A percentile compares a stretch with the other conserved stretches of the same genome.
Evolutionary conservation across 208 protist genomes (phyloP).

Genomic region (Acanthamoeba sp.): DNA sequence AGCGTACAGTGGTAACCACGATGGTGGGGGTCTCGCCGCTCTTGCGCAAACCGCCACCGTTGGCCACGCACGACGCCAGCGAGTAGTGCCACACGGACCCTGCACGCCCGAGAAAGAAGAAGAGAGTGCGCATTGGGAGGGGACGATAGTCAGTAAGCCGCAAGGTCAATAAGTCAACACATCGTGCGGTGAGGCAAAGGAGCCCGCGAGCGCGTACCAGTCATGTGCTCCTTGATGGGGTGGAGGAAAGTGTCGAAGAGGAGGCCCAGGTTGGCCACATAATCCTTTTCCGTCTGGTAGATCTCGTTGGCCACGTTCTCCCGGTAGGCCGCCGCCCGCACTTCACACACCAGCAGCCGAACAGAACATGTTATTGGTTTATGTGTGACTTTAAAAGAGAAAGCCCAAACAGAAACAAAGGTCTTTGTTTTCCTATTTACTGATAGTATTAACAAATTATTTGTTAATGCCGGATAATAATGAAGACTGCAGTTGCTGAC

Average conservation of each 20-base stretch:
- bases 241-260: constrained; percentile 68
- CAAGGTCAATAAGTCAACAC: too few relatives aligned
- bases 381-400: background rate
- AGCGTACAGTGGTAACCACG: background rate
- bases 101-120: background rate
- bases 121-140: too few relatives aligned
- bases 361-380: background rate
- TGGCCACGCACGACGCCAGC: background rate
- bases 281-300: constrained; percentile 61
- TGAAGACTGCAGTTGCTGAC: background rate
- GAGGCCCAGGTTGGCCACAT: constrained; percentile 54
- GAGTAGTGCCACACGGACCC: constrained; percentile 4
- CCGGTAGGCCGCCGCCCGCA: constrained; percentile 34
- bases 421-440: too few relatives aligned
- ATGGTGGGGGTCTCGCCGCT: background rate
- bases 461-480: background rate
- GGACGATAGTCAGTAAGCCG: too few relatives aligned
- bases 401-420: background rate
- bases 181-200: too few relatives aligned
- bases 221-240: constrained; percentile 67
- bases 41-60: background rate
- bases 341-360: background rate
- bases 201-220: too few relatives aligned
- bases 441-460: background rate
- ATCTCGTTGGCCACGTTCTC: constrained; percentile 70